A percentile compares a stretch with the other conserved stretches of the same genome.
Evolutionary conservation across 208 protist genomes (phyloP).

Genomic region (Trypanosoma lewisi): DNA sequence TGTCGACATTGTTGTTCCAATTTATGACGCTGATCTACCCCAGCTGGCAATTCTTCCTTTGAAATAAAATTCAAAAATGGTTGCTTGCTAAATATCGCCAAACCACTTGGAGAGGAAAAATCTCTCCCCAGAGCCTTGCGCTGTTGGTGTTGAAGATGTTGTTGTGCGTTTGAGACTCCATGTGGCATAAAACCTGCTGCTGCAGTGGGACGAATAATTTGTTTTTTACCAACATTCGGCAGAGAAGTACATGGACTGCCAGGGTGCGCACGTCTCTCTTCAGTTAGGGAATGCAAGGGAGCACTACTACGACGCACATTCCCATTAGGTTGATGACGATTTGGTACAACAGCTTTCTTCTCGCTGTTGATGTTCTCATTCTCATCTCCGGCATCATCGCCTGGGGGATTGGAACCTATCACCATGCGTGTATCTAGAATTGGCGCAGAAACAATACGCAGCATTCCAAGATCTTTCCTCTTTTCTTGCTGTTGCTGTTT

Average conservation of each 20-base stretch:
- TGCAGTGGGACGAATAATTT: constrained; percentile 11
- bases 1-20: constrained; percentile 9
- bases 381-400: not conserved
- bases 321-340: not conserved
- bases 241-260: not conserved
- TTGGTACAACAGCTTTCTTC: not conserved
- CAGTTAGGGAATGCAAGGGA: constrained; percentile 1
- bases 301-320: constrained; percentile 14
- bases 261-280: not conserved
- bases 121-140: not conserved
- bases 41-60: constrained; percentile 16
- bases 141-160: constrained; percentile 1
- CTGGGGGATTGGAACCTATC: not conserved
- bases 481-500: not conserved
- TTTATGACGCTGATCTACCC: constrained; percentile 10
- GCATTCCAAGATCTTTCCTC: not conserved
- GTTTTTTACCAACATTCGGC: not conserved
- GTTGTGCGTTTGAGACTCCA: not conserved
- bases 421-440: not conserved
- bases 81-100: not conserved
- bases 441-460: constrained; percentile 4
- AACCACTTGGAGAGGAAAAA: not conserved
- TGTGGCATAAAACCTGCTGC: constrained; percentile 18
- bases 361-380: not conserved
- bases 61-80: not conserved